Conservation (phyloP, 768 basidiomycete species). For the Podaxis sp. region DNA sequence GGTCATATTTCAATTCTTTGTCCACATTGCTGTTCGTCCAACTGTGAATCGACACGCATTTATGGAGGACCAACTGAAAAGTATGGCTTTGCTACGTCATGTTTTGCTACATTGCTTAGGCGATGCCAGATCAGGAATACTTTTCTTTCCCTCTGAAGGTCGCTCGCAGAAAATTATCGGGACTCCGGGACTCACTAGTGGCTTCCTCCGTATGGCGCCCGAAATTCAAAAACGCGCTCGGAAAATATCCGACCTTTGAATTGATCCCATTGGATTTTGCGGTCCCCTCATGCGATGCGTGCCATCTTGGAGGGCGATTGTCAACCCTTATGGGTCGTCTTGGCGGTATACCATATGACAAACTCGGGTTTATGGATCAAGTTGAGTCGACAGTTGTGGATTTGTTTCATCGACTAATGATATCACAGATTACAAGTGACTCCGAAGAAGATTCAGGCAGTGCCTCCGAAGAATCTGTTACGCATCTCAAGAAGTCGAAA, state of each 20-base stretch:
- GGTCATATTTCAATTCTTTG: conserved; percentile 84
- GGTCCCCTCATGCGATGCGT: conserved; percentile 76
- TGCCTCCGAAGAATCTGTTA: conserved; percentile 12
- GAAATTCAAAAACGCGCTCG: conserved; percentile 62
- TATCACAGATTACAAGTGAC: conserved; percentile 1
- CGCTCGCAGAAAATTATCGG: conserved; percentile 67
- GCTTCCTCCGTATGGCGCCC: conserved; percentile 84
- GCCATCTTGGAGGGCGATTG: conserved; percentile 68
- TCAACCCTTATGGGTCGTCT: conserved; percentile 65
- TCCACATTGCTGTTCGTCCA: conserved; percentile 71
- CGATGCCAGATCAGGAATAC: conserved; percentile 58
- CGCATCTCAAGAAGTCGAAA: conserved; percentile 6
- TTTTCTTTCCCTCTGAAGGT: conserved; percentile 69
- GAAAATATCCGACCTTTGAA: conserved; percentile 65
- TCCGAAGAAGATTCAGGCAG: conserved; percentile 19
- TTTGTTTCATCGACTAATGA: background rate
- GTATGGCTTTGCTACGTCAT: conserved; percentile 31
- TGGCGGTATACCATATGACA: conserved; percentile 69
- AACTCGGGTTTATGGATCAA: conserved; percentile 55
- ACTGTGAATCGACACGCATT: conserved; percentile 49
- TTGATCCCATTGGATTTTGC: conserved; percentile 53
- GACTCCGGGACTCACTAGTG: conserved; percentile 73
- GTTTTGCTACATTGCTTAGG: background rate
- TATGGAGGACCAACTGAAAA: conserved; percentile 52
- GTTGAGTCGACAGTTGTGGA: conserved; percentile 6